Evolutionary conservation across 2,329 filamentous ascomycete species (phyloP).

Genomic region (Phialophora expanda): DNA sequence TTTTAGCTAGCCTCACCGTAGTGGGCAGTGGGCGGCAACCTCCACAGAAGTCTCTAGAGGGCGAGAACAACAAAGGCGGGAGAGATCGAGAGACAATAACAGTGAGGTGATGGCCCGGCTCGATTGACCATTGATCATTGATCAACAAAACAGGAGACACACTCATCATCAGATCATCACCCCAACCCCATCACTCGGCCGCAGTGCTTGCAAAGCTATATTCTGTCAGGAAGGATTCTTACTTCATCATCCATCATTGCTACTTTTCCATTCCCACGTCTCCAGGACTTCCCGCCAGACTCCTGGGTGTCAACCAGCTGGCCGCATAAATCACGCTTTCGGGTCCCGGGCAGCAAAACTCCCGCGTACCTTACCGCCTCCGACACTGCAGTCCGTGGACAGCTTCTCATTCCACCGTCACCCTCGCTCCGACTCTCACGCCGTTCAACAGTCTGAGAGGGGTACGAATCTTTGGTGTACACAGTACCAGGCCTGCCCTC

Average conservation of each 20-base stretch:
- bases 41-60: slow-evolving; percentile 15
- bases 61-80: slow-evolving; percentile 18
- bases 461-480: not conserved
- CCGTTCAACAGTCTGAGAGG: not conserved
- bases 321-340: slow-evolving; percentile 11
- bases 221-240: slow-evolving; percentile 7
- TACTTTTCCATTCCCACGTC: not conserved
- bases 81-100: slow-evolving; percentile 6
- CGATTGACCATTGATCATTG: slow-evolving; percentile 11
- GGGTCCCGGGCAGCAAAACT: slow-evolving; percentile 11
- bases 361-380: not conserved
- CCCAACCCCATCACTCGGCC: slow-evolving; percentile 18
- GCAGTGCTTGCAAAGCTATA: not conserved
- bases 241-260: slow-evolving; percentile 18
- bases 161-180: slow-evolving; percentile 21
- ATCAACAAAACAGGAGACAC: slow-evolving; percentile 6
- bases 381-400: not conserved
- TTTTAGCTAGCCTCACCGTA: slow-evolving; percentile 9
- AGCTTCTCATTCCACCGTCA: not conserved
- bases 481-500: slow-evolving; percentile 6
- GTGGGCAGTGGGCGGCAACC: slow-evolving; percentile 17
- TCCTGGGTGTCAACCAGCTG: not conserved
- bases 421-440: slow-evolving; percentile 7
- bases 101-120: slow-evolving; percentile 11
- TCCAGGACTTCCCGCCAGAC: slow-evolving; percentile 1